phyloP scores from a whole-genome alignment of 73 alveolate genomes.

The Paramecium tetraurelia region DNA sequence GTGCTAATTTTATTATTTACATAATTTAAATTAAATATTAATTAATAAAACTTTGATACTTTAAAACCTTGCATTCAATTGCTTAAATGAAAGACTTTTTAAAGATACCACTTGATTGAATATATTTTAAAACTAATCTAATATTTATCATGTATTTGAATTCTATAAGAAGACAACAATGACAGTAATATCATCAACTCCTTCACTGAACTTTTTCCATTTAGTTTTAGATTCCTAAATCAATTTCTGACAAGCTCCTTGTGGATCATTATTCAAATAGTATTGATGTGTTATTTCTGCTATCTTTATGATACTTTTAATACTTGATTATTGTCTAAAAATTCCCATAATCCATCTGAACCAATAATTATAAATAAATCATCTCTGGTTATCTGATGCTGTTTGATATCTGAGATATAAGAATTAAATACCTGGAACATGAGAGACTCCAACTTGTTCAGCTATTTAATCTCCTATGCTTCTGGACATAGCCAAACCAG shows the following conservation, averaged over 20 bases:
- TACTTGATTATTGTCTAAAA: neutral
- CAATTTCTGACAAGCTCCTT: conserved; percentile 36
- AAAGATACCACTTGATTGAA: neutral
- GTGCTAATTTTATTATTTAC: neutral
- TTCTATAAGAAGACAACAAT: neutral
- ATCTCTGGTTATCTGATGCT: conserved; percentile 48
- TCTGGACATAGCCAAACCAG: conserved; percentile 77
- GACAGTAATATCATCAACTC: conserved; percentile 44
- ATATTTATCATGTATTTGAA: neutral
- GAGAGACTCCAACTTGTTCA: conserved; percentile 62
- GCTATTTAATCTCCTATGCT: conserved; percentile 74
- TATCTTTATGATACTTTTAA: neutral
- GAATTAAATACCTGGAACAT: neutral
- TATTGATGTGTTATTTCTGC: neutral
- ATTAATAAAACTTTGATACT: neutral
- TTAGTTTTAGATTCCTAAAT: neutral
- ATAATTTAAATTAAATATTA: neutral
- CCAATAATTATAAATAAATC: conserved; percentile 20
- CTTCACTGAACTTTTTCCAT: conserved; percentile 10
- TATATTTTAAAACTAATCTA: neutral
- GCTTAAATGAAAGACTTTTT: too few species aligned
- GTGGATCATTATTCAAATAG: conserved; percentile 2
- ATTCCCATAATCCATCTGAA: conserved; percentile 51
- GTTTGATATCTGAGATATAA: neutral
- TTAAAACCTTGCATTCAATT: too few species aligned